phyloP scores from a whole-genome alignment of 768 basidiomycete species.

The Coprinopsis strossmayeri region DNA sequence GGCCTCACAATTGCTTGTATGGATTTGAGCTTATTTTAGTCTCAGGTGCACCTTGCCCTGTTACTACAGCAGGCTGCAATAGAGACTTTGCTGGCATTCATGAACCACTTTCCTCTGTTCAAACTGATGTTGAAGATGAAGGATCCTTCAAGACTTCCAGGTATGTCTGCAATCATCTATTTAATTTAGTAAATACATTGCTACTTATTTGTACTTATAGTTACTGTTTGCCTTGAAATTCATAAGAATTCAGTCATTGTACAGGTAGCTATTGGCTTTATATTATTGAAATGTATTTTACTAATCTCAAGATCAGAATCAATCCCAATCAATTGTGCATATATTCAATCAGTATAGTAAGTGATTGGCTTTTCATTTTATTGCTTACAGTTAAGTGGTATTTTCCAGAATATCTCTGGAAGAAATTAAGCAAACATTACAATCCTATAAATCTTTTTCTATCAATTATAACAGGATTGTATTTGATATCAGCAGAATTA shows the following conservation, averaged over 20 bases:
- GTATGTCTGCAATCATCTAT: constrained; percentile 28
- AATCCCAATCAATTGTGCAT: constrained; percentile 40
- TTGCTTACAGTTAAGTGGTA: neutral
- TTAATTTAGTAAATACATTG: too few relatives aligned
- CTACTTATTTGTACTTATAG: constrained; percentile 17
- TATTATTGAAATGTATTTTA: neutral
- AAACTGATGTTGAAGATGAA: constrained; percentile 78
- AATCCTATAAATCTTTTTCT: neutral
- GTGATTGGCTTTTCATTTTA: constrained; percentile 14
- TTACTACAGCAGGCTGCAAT: constrained; percentile 56
- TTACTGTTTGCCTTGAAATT: constrained; percentile 15
- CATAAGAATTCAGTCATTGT: constrained; percentile 17
- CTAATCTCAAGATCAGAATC: constrained; percentile 31
- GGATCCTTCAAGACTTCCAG: constrained; percentile 78
- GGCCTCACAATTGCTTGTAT: constrained; percentile 9
- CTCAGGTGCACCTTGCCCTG: constrained; percentile 30
- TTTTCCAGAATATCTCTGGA: constrained; percentile 40
- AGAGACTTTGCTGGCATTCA: constrained; percentile 62
- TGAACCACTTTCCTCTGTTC: constrained; percentile 93
- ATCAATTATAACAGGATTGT: neutral
- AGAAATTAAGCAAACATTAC: constrained; percentile 23
- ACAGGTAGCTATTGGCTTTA: constrained; percentile 20
- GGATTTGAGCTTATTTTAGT: constrained; percentile 41
- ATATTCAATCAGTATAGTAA: constrained; percentile 58
- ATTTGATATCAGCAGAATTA: neutral